phyloP scores from a whole-genome alignment of 78 protist species.

The Tieghemostelium lacteum region DNA sequence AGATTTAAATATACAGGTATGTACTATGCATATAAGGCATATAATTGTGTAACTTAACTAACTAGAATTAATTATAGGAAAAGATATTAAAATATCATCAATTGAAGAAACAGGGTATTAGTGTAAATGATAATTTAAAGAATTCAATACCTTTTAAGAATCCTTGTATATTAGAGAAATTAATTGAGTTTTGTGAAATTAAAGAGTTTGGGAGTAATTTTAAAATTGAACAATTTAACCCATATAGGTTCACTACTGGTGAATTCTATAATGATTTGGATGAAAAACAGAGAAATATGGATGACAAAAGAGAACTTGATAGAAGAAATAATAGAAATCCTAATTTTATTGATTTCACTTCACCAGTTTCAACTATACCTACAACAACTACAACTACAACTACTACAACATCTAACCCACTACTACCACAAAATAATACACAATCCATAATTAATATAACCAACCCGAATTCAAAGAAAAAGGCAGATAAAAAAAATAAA shows the following conservation, averaged over 20 bases:
- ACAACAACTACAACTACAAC: background rate
- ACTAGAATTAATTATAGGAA: too few species aligned
- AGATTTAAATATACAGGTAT: background rate
- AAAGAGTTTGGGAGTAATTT: constrained; percentile 42
- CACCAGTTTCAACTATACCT: background rate
- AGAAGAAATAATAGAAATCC: constrained; percentile 10
- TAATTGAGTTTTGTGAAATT: constrained; percentile 59
- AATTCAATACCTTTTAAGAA: constrained; percentile 42
- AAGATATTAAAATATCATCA: constrained; percentile 43
- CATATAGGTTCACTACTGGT: background rate
- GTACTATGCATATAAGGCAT: too few species aligned
- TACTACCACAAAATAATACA: background rate
- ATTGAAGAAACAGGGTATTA: constrained; percentile 60
- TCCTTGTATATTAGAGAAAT: constrained; percentile 58
- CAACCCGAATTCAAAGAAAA: background rate
- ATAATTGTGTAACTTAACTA: too few species aligned
- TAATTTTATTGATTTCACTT: background rate
- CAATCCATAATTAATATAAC: background rate
- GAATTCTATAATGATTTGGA: constrained; percentile 37
- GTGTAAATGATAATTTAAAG: constrained; percentile 31
- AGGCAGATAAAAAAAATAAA: constrained; percentile 7
- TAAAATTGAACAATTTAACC: constrained; percentile 11
- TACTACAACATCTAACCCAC: background rate
- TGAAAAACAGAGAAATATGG: constrained; percentile 54
- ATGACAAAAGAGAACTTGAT: constrained; percentile 51